Percentiles rank a stretch among this genome's conserved stretches.
Evolutionary conservation across 495 filamentous ascomycete species (phyloP).

Genomic region (Penicillium bovifimosum): DNA sequence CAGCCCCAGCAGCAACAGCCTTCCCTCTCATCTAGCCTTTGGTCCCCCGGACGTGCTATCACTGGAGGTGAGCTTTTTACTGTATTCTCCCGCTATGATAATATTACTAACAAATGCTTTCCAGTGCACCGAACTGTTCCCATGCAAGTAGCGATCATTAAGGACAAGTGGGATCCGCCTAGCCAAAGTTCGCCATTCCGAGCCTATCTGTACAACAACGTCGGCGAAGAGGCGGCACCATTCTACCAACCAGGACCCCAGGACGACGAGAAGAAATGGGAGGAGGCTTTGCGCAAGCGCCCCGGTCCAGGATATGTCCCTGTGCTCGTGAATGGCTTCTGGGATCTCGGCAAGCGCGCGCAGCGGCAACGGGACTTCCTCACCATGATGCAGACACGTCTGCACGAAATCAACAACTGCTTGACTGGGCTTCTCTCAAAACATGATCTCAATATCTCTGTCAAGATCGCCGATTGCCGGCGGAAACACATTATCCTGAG

Average conservation of each 20-base stretch:
- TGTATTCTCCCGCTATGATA: background rate
- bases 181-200: constrained; percentile 73
- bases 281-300: constrained; percentile 81
- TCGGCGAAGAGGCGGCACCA: constrained; percentile 69
- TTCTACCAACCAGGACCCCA: constrained; percentile 72
- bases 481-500: constrained; percentile 75
- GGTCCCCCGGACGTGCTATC: constrained; percentile 44
- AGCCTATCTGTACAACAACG: constrained; percentile 90
- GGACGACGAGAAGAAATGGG: constrained; percentile 85
- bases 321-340: constrained; percentile 64
- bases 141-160: constrained; percentile 75
- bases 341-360: constrained; percentile 68
- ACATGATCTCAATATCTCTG: constrained; percentile 76
- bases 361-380: constrained; percentile 70
- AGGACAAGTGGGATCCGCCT: constrained; percentile 76
- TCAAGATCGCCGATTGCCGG: constrained; percentile 72
- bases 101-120: constrained; percentile 4
- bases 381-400: constrained; percentile 63
- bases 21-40: constrained; percentile 40
- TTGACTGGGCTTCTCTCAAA: constrained; percentile 71
- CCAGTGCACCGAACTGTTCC: constrained; percentile 69
- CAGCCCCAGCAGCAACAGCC: constrained; percentile 36
- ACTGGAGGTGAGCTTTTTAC: constrained; percentile 32
- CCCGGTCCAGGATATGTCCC: constrained; percentile 74
- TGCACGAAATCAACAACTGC: constrained; percentile 86